These are phyloP conservation scores for Leccinum barrowsii DNA, from an alignment of 768 basidiomycete species.

Conservation along the genomic window DNA sequence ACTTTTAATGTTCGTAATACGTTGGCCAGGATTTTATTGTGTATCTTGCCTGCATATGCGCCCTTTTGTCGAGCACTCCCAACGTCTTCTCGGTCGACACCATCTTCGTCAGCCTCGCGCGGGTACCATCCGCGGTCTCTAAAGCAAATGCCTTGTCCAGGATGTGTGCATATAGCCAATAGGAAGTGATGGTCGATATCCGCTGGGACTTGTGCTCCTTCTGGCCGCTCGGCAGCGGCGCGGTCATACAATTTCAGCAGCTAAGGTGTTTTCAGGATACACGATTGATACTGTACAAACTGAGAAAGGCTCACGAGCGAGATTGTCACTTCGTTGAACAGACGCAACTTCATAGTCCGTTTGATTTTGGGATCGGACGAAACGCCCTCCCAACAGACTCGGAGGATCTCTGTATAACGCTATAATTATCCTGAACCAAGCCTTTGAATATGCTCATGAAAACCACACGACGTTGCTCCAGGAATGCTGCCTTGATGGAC, in stretches of 20 bases:
- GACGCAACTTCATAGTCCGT: conserved; percentile 62
- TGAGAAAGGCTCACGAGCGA: conserved; percentile 47
- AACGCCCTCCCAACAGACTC: conserved; percentile 71
- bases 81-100: conserved; percentile 36
- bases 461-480: conserved; percentile 66
- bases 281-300: neutral
- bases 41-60: conserved; percentile 41
- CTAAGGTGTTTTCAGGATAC: conserved; percentile 31
- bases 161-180: conserved; percentile 75
- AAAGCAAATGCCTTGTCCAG: conserved; percentile 85
- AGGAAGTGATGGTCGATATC: conserved; percentile 87
- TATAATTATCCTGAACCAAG: conserved; percentile 60
- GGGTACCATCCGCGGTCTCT: conserved; percentile 89
- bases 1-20: conserved; percentile 73
- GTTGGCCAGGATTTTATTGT: conserved; percentile 82
- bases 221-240: conserved; percentile 41
- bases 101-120: conserved; percentile 51
- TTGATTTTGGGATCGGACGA: conserved; percentile 74
- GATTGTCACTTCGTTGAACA: conserved; percentile 68
- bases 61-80: conserved; percentile 32
- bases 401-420: conserved; percentile 61
- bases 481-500: conserved; percentile 57
- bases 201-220: conserved; percentile 58
- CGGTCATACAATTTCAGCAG: conserved; percentile 76
- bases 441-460: conserved; percentile 75